phyloP scores from a whole-genome alignment of 2,329 filamentous ascomycete genomes.

The Bipolaris bicolor region DNA sequence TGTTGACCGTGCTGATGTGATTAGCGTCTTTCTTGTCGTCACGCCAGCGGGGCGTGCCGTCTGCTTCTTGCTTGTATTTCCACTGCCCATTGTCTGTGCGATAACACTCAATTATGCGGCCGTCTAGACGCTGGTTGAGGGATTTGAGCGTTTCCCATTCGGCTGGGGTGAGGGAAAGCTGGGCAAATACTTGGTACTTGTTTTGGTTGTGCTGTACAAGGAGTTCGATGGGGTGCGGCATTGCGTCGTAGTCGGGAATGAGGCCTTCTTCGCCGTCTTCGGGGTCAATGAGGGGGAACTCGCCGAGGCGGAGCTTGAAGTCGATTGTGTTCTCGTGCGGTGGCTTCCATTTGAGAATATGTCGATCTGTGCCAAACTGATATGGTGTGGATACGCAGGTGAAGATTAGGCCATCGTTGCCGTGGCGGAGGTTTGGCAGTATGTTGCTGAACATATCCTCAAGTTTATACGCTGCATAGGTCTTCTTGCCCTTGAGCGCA shows the following conservation, averaged over 20 bases:
- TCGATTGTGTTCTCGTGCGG: slow-evolving; percentile 95
- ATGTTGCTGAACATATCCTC: slow-evolving; percentile 79
- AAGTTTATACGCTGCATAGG: slow-evolving; percentile 86
- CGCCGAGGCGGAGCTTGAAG: slow-evolving; percentile 75
- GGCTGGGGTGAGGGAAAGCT: slow-evolving; percentile 69
- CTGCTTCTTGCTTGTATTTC: slow-evolving; percentile 67
- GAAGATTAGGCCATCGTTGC: slow-evolving; percentile 96
- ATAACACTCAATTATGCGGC: slow-evolving; percentile 88
- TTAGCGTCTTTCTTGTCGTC: slow-evolving; percentile 94
- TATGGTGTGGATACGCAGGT: slow-evolving; percentile 91
- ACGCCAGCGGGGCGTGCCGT: slow-evolving; percentile 73
- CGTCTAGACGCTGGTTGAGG: slow-evolving; percentile 76
- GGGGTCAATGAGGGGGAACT: slow-evolving; percentile 75
- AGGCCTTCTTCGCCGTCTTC: slow-evolving; percentile 71
- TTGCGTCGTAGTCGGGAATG: slow-evolving; percentile 76
- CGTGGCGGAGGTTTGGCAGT: slow-evolving; percentile 82
- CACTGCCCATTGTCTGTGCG: slow-evolving; percentile 77
- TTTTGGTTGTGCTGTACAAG: slow-evolving; percentile 70
- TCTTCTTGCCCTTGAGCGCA: slow-evolving; percentile 83
- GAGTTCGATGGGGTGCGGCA: slow-evolving; percentile 72
- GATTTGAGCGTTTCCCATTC: slow-evolving; percentile 87
- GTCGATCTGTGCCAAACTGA: slow-evolving; percentile 85
- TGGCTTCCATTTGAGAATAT: slow-evolving; percentile 98
- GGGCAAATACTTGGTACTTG: slow-evolving; percentile 68
- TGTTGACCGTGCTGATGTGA: slow-evolving; percentile 81